Conservation (phyloP, 73 alveolate species). For the Paramecium sexaurelia region DNA sequence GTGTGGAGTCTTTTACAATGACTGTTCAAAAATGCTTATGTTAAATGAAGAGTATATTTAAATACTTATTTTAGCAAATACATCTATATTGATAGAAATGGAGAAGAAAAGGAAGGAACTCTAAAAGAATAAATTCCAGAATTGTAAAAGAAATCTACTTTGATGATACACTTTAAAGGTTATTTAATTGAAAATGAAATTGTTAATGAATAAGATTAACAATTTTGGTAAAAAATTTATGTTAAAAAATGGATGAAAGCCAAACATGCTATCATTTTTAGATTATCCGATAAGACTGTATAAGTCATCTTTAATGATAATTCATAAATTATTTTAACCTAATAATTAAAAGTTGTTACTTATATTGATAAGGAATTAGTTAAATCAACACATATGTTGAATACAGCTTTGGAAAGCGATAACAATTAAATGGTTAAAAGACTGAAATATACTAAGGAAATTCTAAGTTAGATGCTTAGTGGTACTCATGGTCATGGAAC, state of each 20-base stretch:
- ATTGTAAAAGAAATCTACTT: conserved; percentile 53
- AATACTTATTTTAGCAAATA: not conserved
- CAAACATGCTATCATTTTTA: conserved; percentile 94
- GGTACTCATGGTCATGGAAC: not conserved
- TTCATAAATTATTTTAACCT: conserved; percentile 88
- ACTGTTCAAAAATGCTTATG: conserved; percentile 70
- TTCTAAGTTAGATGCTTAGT: conserved; percentile 46
- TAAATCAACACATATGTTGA: conserved; percentile 84
- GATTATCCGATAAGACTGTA: conserved; percentile 94
- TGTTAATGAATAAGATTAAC: not conserved
- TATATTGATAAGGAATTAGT: conserved; percentile 97
- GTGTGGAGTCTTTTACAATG: conserved; percentile 75
- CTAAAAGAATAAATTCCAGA: not conserved
- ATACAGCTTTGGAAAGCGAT: conserved; percentile 88
- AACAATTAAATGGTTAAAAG: conserved; percentile 95
- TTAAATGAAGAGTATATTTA: not conserved
- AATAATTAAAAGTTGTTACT: conserved; percentile 92
- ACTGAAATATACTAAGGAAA: conserved; percentile 92
- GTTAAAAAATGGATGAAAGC: conserved; percentile 97
- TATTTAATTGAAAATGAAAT: conserved; percentile 25
- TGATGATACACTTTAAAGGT: conserved; percentile 54
- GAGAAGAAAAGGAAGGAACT: conserved; percentile 43
- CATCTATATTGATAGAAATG: conserved; percentile 75
- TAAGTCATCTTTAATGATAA: conserved; percentile 95
- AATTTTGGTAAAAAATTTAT: conserved; percentile 67